Conservation (phyloP, 2,329 filamentous ascomycete species). For the Trichoderma oligosporum region DNA sequence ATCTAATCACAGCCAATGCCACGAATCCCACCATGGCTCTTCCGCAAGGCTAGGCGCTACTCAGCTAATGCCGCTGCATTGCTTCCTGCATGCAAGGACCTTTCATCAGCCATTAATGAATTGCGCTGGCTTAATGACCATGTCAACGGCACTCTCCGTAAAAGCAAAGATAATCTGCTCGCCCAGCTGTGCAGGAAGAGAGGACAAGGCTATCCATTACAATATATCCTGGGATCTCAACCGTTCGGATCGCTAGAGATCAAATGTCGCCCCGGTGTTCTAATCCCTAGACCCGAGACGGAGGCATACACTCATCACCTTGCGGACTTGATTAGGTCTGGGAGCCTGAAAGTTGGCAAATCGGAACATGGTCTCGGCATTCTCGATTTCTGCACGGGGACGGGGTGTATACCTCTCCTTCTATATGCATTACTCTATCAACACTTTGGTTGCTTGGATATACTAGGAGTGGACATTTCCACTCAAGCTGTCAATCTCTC, state of each 20-base stretch:
- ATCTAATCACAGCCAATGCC: conserved; percentile 46
- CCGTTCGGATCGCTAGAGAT: conserved; percentile 85
- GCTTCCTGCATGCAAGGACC: conserved; percentile 59
- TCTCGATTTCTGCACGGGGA: conserved; percentile 85
- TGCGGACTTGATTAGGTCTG: conserved; percentile 41
- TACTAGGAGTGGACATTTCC: conserved; percentile 75
- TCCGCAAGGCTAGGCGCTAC: conserved; percentile 51
- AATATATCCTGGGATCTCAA: conserved; percentile 85
- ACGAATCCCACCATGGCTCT: conserved; percentile 56
- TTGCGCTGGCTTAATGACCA: conserved; percentile 69
- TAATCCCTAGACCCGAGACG: conserved; percentile 81
- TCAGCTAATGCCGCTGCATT: conserved; percentile 57
- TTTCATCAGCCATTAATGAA: conserved; percentile 63
- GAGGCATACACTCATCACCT: conserved; percentile 63
- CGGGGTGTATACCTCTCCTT: conserved; percentile 82
- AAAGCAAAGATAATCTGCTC: conserved; percentile 28
- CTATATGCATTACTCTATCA: conserved; percentile 59
- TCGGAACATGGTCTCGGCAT: conserved; percentile 49
- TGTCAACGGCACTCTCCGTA: conserved; percentile 34
- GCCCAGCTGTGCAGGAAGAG: conserved; percentile 46
- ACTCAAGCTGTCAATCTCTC: conserved; percentile 61
- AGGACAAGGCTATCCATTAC: conserved; percentile 67
- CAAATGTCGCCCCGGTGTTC: conserved; percentile 67
- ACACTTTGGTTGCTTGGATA: conserved; percentile 40
- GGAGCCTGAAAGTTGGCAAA: conserved; percentile 17